Evolutionary conservation across 345 rosid species (phyloP), one percentile per base, ranked within the genome.

Genomic region (Moringa oleifera): DNA sequence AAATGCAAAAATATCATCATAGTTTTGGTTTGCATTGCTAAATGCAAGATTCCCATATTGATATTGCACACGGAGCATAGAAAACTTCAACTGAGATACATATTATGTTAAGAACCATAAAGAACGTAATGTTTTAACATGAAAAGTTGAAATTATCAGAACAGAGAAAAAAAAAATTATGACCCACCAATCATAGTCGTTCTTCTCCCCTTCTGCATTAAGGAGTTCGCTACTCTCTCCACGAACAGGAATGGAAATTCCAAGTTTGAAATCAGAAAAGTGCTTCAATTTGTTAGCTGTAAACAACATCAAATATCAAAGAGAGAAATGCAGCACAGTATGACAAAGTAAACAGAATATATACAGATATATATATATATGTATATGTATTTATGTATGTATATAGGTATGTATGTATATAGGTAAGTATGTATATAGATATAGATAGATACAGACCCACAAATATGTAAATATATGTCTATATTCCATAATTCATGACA

Each of bases 181-280:
- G 41, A 67, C 87, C 64, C 64, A 94, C 99, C 99, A 94, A 52
- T 94, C 99, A 76, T 94, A 94, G 75, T 94, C 99, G 71, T 90
- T 90, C 75, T 94, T 94, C 63, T 88, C 97, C 68, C 81, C 96
- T 17, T 90, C 99, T 33, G 75, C 90, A 77, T 73, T 83, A 65
- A 90, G 90, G 68, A 90, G 77, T 65, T 82, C 95, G 51, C 97
- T 94, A 58, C 85, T 81, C 84, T 90, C 89, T 69, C 97, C 99
- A 54, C 90, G 85, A 37, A 59, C 87, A 70, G 96, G 96, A 77
- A 88, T 81, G 18, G 87, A 75, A 47, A 87, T 72, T 53, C 89
- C 89, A 55, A 78, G 81, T 66, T 77, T 87, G 62, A 77, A 74
- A 74, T 88, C 93, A 12, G 97, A 83, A 76, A 94, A 88, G 59